Base-by-base conservation (phyloP, 106 monocot species). In the Platanthera guangdongensis region DNA sequence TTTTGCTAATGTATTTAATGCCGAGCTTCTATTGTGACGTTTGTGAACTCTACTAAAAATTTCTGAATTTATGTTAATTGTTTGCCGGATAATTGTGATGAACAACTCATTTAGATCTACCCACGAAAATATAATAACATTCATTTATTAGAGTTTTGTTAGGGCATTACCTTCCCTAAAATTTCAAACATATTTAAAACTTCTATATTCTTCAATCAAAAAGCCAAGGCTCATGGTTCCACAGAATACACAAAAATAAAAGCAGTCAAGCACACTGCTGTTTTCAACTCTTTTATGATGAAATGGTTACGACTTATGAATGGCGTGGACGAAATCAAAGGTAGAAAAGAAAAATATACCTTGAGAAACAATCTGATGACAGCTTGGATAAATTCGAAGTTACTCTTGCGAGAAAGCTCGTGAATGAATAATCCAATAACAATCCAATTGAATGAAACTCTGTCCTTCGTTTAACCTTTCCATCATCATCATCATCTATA, bases 301-400 rank as follows among this genome's bases (percentile, higher is more conserved):
- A 39, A 10, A 4, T 65, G 7, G 32, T 19, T 9, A 13, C 3
- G 1, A 64, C 25, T 19, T 65, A 15, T 1, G 15, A 19, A 62
- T n/a, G 60, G 60, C 0, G 13, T 70, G 4, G 69, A 39, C 13
- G 14, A 70, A 60, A 60, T 15, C 59, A 15, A 15, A 15, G 59
- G 3, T 47, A 47, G 22, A 19, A 18, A 68, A 32, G 3, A 48
- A 60, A 64, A 15, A 50, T 49, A 68, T 85, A 97, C 97, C 97
- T 99, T 94, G 21, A 99, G 87, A 86, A 99, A 99, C 70, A 94
- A 78, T 78, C 80, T 92, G 9, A 94, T 82, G 80, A 88, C 82
- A 16, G 99, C 94, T 81, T 99, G 99, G 63, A 99, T 85, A 54
- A 99, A 99, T 63, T 99, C 99, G 60, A 94, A 99, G 84, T 94